phyloP scores from a whole-genome alignment of 2,329 filamentous ascomycete species.

The Fusarium chaquense region DNA sequence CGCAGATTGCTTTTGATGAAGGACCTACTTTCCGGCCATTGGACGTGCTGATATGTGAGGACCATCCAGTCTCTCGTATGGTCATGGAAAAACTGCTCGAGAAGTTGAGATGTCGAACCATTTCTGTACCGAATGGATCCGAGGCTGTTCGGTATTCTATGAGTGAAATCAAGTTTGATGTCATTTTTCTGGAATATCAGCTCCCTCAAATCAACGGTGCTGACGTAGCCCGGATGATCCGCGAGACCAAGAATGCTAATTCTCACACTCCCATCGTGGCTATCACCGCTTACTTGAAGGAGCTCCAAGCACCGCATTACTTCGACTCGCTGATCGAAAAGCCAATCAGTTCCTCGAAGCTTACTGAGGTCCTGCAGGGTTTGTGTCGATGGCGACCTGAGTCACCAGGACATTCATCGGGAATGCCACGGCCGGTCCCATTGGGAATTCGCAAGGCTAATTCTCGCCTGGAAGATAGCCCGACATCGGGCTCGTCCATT shows the following conservation, averaged over 20 bases:
- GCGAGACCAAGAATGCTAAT: conserved; percentile 95
- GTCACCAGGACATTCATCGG: conserved; percentile 59
- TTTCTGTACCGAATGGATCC: conserved; percentile 88
- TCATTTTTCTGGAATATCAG: conserved; percentile 98
- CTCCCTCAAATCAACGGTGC: conserved; percentile 94
- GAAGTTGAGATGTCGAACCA: conserved; percentile 93
- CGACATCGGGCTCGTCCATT: conserved; percentile 80
- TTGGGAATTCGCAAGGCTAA: conserved; percentile 75
- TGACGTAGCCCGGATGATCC: conserved; percentile 96
- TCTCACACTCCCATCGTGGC: conserved; percentile 94
- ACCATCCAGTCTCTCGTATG: conserved; percentile 94
- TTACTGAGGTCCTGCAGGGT: conserved; percentile 87
- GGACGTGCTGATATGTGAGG: conserved; percentile 96
- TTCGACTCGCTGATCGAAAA: conserved; percentile 98
- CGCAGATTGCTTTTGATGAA: conserved; percentile 87
- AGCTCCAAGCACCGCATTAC: conserved; percentile 92
- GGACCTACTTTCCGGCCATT: conserved; percentile 89
- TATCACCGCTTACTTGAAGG: conserved; percentile 97
- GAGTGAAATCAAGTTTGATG: conserved; percentile 98
- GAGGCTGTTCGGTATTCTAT: conserved; percentile 94
- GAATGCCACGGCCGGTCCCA: conserved; percentile 69
- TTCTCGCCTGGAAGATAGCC: conserved; percentile 79
- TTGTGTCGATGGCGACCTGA: conserved; percentile 95
- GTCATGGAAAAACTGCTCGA: conserved; percentile 99
- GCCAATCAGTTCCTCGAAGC: conserved; percentile 90